Evolutionary conservation across 1,284 basidiomycete species (phyloP).

Genomic region (Gymnopus androsaceus): DNA sequence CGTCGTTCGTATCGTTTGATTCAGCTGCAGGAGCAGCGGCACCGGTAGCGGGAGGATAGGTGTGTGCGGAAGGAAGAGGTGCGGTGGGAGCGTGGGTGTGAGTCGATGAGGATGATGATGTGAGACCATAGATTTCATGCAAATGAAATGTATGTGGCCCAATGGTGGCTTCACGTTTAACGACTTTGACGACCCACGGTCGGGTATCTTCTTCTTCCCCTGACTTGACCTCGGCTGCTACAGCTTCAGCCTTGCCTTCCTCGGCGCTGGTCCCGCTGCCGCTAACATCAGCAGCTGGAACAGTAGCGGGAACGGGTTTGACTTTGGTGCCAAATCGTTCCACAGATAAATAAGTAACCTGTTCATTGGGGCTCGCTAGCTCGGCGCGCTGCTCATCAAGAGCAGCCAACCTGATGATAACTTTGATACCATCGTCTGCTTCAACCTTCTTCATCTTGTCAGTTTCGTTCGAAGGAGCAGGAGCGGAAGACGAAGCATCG

Average conservation of each 20-base stretch:
- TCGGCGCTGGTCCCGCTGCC: neutral
- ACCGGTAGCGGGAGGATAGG: conserved; percentile 55
- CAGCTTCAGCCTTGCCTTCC: conserved; percentile 12
- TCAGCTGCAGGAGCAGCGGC: conserved; percentile 38
- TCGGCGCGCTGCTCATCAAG: conserved; percentile 70
- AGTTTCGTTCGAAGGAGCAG: conserved; percentile 25
- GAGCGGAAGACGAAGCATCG: conserved; percentile 43
- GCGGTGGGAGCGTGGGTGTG: conserved; percentile 42
- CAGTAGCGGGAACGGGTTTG: conserved; percentile 17
- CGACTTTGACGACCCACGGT: conserved; percentile 87
- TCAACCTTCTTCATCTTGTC: conserved; percentile 46
- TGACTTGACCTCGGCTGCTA: conserved; percentile 18
- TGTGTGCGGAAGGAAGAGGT: conserved; percentile 44
- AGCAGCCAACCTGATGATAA: conserved; percentile 76
- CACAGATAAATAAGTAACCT: conserved; percentile 83
- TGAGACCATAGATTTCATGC: conserved; percentile 89
- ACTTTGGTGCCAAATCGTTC: conserved; percentile 61
- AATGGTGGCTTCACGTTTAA: conserved; percentile 87
- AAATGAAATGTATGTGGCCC: conserved; percentile 88
- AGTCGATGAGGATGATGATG: conserved; percentile 53
- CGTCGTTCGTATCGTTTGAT: conserved; percentile 50
- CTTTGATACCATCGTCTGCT: conserved; percentile 66
- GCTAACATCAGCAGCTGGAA: neutral
- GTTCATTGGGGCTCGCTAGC: conserved; percentile 73
- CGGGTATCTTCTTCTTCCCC: conserved; percentile 46